A percentile compares a stretch with the other conserved stretches of the same genome.
Conservation (phyloP, 2,329 filamentous ascomycete species). For the Talaromyces sp. region DNA sequence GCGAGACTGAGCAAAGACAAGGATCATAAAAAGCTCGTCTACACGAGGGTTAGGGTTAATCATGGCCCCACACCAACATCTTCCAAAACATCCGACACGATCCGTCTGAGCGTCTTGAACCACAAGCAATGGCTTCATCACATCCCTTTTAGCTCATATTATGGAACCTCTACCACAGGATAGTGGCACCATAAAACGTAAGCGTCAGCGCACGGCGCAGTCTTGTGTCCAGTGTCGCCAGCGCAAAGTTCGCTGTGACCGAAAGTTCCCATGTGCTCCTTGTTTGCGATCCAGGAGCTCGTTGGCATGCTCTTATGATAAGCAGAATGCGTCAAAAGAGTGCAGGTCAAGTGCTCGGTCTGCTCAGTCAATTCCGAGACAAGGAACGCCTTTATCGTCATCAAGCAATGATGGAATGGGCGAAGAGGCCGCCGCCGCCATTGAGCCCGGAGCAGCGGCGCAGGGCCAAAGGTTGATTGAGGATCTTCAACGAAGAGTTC, state of each 20-base stretch:
- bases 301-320: constrained; percentile 22
- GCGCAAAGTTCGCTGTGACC: constrained; percentile 29
- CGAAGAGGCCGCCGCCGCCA: neutral
- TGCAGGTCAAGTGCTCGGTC: neutral
- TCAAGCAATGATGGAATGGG: neutral
- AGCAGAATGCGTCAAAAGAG: neutral
- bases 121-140: neutral
- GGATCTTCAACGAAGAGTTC: constrained; percentile 7
- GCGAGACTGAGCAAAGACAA: neutral
- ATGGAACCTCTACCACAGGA: neutral
- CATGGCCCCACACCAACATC: neutral
- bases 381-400: neutral
- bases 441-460: neutral
- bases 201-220: constrained; percentile 25
- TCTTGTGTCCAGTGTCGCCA: constrained; percentile 27
- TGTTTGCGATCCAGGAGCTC: constrained; percentile 22
- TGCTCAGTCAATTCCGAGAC: neutral
- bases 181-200: constrained; percentile 15
- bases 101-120: neutral
- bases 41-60: neutral
- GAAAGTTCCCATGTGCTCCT: constrained; percentile 23
- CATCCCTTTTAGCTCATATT: neutral
- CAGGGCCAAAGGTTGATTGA: constrained; percentile 4
- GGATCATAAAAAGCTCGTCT: neutral
- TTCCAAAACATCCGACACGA: neutral